Evolutionary conservation across 2,329 filamentous ascomycete species (phyloP), one percentile per base, ranked within the genome.

Genomic region (Aspergillus sp.): DNA sequence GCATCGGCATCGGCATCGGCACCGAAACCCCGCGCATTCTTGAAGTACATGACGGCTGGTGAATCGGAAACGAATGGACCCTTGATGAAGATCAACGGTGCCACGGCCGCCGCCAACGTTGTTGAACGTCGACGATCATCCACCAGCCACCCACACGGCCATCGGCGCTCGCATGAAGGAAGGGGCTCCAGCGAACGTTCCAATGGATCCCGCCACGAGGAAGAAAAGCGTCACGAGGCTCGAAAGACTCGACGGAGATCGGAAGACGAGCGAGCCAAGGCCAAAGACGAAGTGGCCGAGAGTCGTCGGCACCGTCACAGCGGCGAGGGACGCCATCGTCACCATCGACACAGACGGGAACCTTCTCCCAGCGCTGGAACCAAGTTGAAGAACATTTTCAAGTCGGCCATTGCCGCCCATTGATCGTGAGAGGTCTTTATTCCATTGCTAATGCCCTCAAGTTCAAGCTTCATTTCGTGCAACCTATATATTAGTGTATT

Each of bases 21-120:
- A 10, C 58, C 58, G 10, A 62, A 53, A 17, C 65, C 62, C 32
- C 61, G 64, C 42, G 63, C 64, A 36, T 69, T 69, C 54, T 53
- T 71, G 32, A 64, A 67, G 23, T 74, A 69, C 49, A 69, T 75
- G 61, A 68, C 66, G 14, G 67, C 66, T 14, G 75, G 71, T n/a
- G 65, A 73, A 40, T 74, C 72, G 4, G 69, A 75, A 47, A 72
- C 68, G 16, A 67, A 69, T 25, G 67, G 65, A 1, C 72, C 68
- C n/a, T 61, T 74, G 14, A 61, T 76, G 32, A 70, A 65, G 47
- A 57, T 76, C 16, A 74, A 74, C 49, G 63, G 64, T 40, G 53
- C 58, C 49, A 71, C 69, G 52, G 67, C 64, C 38, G 58, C 64
- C 21, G 64, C 61, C 25, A 66, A 65, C 23, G 62, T 64, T 38